A percentile compares a stretch with the other conserved stretches of the same genome.
These are phyloP conservation scores for Hygrophila difformis DNA, from an alignment of 257 asterid genomes.

Conservation along the genomic window DNA sequence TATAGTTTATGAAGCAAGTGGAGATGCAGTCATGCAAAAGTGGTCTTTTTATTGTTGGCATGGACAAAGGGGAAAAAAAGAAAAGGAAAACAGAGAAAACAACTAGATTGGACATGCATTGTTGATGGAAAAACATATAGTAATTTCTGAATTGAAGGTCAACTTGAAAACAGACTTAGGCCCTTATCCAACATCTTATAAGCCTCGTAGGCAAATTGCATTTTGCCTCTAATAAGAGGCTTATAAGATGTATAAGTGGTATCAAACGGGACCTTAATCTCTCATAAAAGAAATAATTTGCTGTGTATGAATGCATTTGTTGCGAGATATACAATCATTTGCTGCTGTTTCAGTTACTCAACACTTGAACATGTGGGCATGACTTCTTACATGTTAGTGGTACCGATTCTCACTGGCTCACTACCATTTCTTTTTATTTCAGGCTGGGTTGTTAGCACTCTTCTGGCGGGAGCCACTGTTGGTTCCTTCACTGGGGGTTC, in stretches of 20 bases:
- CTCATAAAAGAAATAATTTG: no score
- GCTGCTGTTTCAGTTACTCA: no score
- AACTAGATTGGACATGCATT: not conserved
- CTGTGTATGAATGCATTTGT: no score
- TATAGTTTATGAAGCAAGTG: not conserved
- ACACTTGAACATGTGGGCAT: not conserved
- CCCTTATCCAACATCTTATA: no score
- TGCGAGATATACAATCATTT: not conserved
- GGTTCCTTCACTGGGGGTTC: constrained; percentile 98
- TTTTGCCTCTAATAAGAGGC: no score
- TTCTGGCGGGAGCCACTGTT: constrained; percentile 93
- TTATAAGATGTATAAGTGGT: no score
- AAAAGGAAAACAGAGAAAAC: not conserved
- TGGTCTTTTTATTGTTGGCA: not conserved
- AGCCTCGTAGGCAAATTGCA: no score
- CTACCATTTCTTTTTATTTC: constrained; percentile 15
- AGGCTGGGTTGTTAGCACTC: constrained; percentile 97
- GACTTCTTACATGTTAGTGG: constrained; percentile 4
- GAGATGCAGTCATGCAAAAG: not conserved
- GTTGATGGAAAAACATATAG: not conserved
- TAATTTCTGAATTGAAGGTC: no score
- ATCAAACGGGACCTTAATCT: no score
- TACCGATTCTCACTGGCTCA: constrained; percentile 11
- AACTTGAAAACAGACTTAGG: no score
- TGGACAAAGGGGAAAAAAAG: not conserved